Percentiles rank a stretch among this genome's conserved stretches.
These are phyloP conservation scores for Apiotrichum brassicae DNA, from an alignment of 1,284 basidiomycete genomes.

Conservation along the genomic window DNA sequence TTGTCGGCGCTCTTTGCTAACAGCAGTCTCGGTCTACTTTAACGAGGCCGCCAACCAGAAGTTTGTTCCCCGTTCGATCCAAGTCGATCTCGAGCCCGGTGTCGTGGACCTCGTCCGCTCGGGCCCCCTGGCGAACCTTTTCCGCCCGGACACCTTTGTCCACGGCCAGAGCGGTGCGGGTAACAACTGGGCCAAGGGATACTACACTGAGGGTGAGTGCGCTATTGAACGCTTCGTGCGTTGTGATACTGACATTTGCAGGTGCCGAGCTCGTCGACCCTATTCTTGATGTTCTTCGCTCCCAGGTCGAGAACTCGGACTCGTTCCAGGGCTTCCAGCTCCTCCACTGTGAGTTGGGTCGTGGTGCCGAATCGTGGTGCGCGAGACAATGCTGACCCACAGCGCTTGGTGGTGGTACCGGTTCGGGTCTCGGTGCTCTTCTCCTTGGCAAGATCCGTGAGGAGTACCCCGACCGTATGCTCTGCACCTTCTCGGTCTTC, in stretches of 20 bases:
- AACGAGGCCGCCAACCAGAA: slow-evolving; percentile 42
- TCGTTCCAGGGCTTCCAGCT: slow-evolving; percentile 58
- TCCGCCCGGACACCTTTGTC: slow-evolving; percentile 83
- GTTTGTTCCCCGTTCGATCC: slow-evolving; percentile 89
- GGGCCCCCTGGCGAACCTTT: slow-evolving; percentile 54
- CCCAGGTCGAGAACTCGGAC: slow-evolving; percentile 56
- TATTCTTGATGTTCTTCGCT: slow-evolving; percentile 56
- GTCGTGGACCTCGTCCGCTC: slow-evolving; percentile 69
- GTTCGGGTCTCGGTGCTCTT: slow-evolving; percentile 58
- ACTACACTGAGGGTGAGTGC: slow-evolving; percentile 49
- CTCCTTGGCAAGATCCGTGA: slow-evolving; percentile 59
- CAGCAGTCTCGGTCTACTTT: slow-evolving; percentile 45
- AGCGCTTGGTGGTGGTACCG: slow-evolving; percentile 58
- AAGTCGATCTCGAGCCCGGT: slow-evolving; percentile 85
- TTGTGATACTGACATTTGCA: too few species aligned
- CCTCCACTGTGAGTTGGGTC: slow-evolving; percentile 53
- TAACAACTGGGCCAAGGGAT: slow-evolving; percentile 56
- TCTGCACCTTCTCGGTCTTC: slow-evolving; percentile 59
- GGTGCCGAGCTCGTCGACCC: slow-evolving; percentile 59
- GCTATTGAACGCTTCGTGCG: too few species aligned
- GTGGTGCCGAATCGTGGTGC: too few species aligned
- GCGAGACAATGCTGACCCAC: slow-evolving; percentile 2
- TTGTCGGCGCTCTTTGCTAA: too few species aligned
- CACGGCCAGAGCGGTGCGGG: slow-evolving; percentile 62
- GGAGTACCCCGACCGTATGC: slow-evolving; percentile 60